These are phyloP conservation scores for Leishmania braziliensis DNA, from an alignment of 208 protist genomes.

Conservation along the genomic window DNA sequence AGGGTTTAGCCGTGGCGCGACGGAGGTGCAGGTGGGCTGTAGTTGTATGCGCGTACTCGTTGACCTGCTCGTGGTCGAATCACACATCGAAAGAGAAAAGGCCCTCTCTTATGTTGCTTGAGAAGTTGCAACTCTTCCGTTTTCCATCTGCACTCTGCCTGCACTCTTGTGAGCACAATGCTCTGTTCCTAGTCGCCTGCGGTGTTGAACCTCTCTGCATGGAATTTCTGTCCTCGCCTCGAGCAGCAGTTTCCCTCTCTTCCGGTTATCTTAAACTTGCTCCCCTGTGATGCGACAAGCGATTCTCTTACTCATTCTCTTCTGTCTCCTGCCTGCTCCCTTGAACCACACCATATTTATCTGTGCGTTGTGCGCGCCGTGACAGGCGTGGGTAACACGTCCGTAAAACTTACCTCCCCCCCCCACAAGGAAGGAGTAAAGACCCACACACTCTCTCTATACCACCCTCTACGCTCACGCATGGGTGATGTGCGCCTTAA, in stretches of 20 bases:
- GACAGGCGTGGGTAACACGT: neutral
- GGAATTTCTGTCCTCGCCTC: neutral
- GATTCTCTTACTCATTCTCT: neutral
- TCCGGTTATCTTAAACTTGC: neutral
- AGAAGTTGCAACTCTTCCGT: neutral
- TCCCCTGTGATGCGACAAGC: neutral
- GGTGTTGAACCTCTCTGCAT: neutral
- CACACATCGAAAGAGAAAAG: neutral
- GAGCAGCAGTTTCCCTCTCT: neutral
- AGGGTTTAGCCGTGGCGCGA: neutral
- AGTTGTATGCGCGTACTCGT: neutral
- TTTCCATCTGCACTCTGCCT: neutral
- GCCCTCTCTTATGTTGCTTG: neutral
- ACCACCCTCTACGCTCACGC: neutral
- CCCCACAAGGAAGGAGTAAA: neutral
- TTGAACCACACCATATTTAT: neutral
- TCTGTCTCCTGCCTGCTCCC: neutral
- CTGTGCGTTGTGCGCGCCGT: neutral
- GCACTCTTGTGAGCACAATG: neutral
- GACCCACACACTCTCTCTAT: too few relatives aligned
- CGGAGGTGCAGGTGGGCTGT: neutral
- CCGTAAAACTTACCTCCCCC: neutral
- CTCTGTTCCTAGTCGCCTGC: neutral
- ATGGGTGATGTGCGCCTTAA: neutral
- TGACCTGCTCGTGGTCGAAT: neutral